These are phyloP conservation scores for Arabidopsis arenosa DNA, from an alignment of 345 rosid genomes.

Conservation along the genomic window DNA sequence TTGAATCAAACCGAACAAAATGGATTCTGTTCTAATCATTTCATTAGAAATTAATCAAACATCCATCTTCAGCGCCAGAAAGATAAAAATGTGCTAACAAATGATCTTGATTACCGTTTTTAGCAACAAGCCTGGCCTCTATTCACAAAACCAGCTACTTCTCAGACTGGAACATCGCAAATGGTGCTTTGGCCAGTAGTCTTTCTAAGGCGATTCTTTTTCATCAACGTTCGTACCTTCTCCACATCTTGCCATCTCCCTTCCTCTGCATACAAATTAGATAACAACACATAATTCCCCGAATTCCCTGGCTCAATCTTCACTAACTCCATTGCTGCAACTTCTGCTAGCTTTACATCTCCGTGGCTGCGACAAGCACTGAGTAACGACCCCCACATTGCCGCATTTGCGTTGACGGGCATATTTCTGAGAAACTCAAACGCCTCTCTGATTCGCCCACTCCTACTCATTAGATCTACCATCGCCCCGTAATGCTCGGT, in stretches of 20 bases:
- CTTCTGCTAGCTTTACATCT: conserved; percentile 60
- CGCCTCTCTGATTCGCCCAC: conserved; percentile 61
- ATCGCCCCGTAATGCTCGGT: conserved; percentile 72
- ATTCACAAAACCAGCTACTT: neutral
- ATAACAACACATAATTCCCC: conserved; percentile 69
- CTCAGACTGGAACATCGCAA: conserved; percentile 9
- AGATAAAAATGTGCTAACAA: too few relatives aligned
- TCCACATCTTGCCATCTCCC: conserved; percentile 76
- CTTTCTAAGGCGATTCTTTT: conserved; percentile 55
- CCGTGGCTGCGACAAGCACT: conserved; percentile 75
- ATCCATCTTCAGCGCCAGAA: too few relatives aligned
- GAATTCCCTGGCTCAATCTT: conserved; percentile 69
- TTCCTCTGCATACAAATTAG: conserved; percentile 72
- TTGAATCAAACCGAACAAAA: too few relatives aligned
- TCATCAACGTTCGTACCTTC: conserved; percentile 59
- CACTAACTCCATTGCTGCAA: conserved; percentile 60
- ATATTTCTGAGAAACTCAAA: conserved; percentile 61
- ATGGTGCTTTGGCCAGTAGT: conserved; percentile 52
- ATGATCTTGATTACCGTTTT: too few relatives aligned
- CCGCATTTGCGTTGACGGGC: conserved; percentile 56
- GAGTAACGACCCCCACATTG: conserved; percentile 74
- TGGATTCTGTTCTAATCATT: too few relatives aligned
- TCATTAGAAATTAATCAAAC: too few relatives aligned
- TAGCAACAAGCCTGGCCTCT: neutral
- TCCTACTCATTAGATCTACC: conserved; percentile 76